Evolutionary conservation across 345 rosid species (phyloP).

Genomic region (Brassica cretica): DNA sequence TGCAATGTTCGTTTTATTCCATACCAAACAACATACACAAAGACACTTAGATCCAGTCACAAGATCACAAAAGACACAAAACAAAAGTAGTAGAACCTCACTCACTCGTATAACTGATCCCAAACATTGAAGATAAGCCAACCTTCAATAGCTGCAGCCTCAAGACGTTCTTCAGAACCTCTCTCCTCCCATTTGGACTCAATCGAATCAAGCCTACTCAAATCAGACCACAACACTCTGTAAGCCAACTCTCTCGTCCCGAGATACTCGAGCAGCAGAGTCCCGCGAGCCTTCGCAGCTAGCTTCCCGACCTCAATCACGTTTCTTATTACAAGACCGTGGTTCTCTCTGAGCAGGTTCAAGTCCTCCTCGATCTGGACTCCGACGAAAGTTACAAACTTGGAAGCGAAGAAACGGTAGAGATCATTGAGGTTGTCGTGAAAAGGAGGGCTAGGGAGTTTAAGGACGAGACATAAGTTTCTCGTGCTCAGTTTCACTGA

Average conservation of each 20-base stretch:
- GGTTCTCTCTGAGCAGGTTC: slow-evolving; percentile 32
- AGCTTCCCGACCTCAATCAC: slow-evolving; percentile 25
- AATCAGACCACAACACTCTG: slow-evolving; percentile 36
- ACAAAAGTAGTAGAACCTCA: neutral
- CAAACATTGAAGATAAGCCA: slow-evolving; percentile 41
- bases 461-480: slow-evolving; percentile 32
- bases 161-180: slow-evolving; percentile 28
- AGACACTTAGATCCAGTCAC: neutral
- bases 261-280: slow-evolving; percentile 32
- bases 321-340: slow-evolving; percentile 33
- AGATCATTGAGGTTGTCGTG: slow-evolving; percentile 34
- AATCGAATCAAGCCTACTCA: slow-evolving; percentile 33
- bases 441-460: slow-evolving; percentile 19
- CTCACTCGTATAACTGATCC: slow-evolving; percentile 30
- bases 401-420: slow-evolving; percentile 36
- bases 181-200: slow-evolving; percentile 34
- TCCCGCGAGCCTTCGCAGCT: slow-evolving; percentile 32
- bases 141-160: slow-evolving; percentile 42
- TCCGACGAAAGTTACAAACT: slow-evolving; percentile 38
- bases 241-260: slow-evolving; percentile 38
- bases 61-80: neutral
- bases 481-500: slow-evolving; percentile 36
- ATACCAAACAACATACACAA: neutral
- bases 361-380: slow-evolving; percentile 38
- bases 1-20: neutral